A percentile compares a stretch with the other conserved stretches of the same genome.
These are phyloP conservation scores for Apiospora pterosperma DNA, from an alignment of 2,329 filamentous ascomycete species.

Conservation along the genomic window DNA sequence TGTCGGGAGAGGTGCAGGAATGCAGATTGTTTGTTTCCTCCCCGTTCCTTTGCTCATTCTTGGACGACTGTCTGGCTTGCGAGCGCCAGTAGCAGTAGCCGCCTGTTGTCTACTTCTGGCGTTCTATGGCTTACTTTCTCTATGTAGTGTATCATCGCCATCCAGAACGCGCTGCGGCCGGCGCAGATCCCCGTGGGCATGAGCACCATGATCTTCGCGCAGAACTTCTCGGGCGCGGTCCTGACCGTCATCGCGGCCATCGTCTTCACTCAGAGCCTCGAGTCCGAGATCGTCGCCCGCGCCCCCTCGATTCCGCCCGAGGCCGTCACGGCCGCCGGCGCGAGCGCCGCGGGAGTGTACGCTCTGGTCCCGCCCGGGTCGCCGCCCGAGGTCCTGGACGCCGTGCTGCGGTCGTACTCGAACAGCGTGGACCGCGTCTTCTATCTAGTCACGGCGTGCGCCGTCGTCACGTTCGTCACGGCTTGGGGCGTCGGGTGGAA, in stretches of 20 bases:
- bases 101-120: background rate
- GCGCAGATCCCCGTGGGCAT: constrained; percentile 22
- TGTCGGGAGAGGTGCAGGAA: constrained; percentile 18
- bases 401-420: constrained; percentile 19
- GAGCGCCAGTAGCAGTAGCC: too few relatives aligned
- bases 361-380: constrained; percentile 21
- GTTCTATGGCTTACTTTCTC: too few relatives aligned
- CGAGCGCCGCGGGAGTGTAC: constrained; percentile 24
- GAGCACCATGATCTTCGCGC: constrained; percentile 25
- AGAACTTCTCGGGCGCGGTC: constrained; percentile 23
- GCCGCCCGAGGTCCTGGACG: constrained; percentile 18
- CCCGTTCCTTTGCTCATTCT: background rate
- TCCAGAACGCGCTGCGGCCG: constrained; percentile 23
- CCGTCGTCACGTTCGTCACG: constrained; percentile 18
- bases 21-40: constrained; percentile 17
- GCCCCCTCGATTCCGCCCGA: constrained; percentile 22
- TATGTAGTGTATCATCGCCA: constrained; percentile 20
- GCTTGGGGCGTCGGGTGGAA: constrained; percentile 26
- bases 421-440: constrained; percentile 21
- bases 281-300: constrained; percentile 14
- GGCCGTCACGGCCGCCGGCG: constrained; percentile 22
- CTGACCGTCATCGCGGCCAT: constrained; percentile 25
- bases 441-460: constrained; percentile 22
- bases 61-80: too few relatives aligned
- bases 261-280: constrained; percentile 23